Base-by-base conservation (phyloP, 176 grass and related monocot species). In the Oryza glaberrima region DNA sequence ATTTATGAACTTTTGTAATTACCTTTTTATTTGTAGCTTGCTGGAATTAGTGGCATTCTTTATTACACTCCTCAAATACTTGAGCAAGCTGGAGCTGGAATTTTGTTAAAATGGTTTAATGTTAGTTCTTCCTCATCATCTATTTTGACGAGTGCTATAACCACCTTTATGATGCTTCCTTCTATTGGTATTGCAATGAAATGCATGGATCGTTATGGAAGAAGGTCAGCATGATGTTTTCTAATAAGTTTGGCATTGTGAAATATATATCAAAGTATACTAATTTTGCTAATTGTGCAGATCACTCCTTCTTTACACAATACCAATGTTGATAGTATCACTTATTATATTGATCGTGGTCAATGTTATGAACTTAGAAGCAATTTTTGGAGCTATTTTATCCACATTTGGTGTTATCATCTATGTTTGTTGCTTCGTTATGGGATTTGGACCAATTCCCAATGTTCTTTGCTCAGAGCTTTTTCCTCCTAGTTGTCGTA, bases 1-100 rank as follows among this genome's bases (percentile, higher is more conserved):
- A 22, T 36, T 63, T 14, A 22, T 87, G 2, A 25, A 67, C 14
- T 26, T 78, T 64, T 67, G n/a, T n/a, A 36, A 36, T n/a, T 60
- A 60, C 17, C 17, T 17, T n/a, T 61, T 26, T 20, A 69, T 74
- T 11, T 84, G 83, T 73, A 96, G 94, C 91, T 93, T 87, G 77
- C 86, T 77, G 83, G 91, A 22, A 96, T 91, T 73, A 96, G 91
- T 60, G 91, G 86, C 3, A 79, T 93, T 84, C 86, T 96, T 14
- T 91, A 96, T 79, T 93, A 93, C 65, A 91, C 84, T 4, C 88
- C 88, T 85, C 88, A 96, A 30, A 93, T 96, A 51, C 88, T 96
- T 75, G 77, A 96, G 69, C 81, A 96, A 89, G 88, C 84, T 80
- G 88, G 90, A 26, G 81, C 87, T 60, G 86, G 43, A 63, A 65